Evolutionary conservation across 2,329 filamentous ascomycete species (phyloP), one percentile per base, ranked within the genome.

Genomic region (Chrysoporthe puriensis): DNA sequence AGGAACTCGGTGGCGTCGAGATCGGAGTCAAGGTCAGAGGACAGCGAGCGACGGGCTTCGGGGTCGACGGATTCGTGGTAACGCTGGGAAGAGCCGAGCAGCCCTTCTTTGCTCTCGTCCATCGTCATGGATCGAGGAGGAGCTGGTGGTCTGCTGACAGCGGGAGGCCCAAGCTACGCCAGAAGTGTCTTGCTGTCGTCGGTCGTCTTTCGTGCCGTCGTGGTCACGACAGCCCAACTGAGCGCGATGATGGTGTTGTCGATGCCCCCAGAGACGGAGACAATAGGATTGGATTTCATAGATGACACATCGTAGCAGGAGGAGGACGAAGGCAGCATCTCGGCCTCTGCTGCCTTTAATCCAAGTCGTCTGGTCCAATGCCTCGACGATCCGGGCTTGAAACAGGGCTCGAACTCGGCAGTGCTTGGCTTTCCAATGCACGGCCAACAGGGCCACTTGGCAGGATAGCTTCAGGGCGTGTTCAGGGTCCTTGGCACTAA

Each of bases 1-100:
- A 77, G 71, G 64, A 74, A 76, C 44, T 77, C 76, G 72, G 75
- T 76, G 54, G 73, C 71, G 56, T 78, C 77, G 66, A 75, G 63
- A 68, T 76, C 74, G 40, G 73, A 73, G n/a, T 78, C 76, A 62
- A 67, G 56, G 62, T 71, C 69, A 48, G 71, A 74, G 64, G 71
- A 62, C 65, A 64, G 11, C 52, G 62, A 59, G 18, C n/a, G 54
- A 62, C 69, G n/a, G 13, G 57, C 18, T 34, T 67, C 52, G 16
- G 67, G 36, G 40, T 71, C 50, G 54, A 16, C 9, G 4, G 40
- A 48, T 34, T 46, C 13, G 48, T 63, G 60, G 42, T 68, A 61
- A 16, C 60, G 66, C 63, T 68, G 63, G 34, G 56, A 62, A 46
- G 64, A 61, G 50, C 60, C 62, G 48, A 70, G 69, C 14, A 70